Evolutionary conservation across 768 basidiomycete genomes (phyloP), one percentile per base, ranked within the genome.

Genomic region (Russula compacta): DNA sequence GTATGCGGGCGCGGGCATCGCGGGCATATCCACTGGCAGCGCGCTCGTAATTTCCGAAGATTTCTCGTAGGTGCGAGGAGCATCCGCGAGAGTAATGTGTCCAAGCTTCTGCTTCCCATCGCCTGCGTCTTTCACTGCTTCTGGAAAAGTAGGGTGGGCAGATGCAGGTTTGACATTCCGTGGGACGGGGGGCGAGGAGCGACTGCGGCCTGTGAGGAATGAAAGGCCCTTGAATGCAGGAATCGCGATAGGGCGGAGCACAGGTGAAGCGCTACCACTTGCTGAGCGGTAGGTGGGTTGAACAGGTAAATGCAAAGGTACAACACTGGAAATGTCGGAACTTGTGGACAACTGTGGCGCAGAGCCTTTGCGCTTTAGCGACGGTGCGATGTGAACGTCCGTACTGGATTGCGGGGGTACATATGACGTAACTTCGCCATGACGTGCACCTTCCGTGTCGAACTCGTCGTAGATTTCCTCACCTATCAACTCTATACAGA

Each of bases 391-490:
- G 39, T 71, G 66, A 19, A 54, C 47, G 17, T 68, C 64, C 2
- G 52, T 50, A 11, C 61, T 63, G 42, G 68, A 70, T 11, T 68
- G 68, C 14, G 66, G 66, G 6, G 66, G 66, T 40, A 69, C 47
- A 69, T 66, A 66, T 67, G 69, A 42, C 65, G 72, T 59, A 67
- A 71, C 63, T 48, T 65, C 66, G 12, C 64, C 65, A 10, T 65
- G 64, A 36, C 65, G 59, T 39, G 66, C 63, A 44, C 87, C 89
- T 71, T 89, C 82, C 11, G 81, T 79, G 68, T 93, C 92, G 69
- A 90, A 93, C 73, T 94, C 92, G 68, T 94, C 91, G 62, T 89
- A 91, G 55, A 95, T 93, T 68, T 94, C 92, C 73, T 94, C 91
- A 14, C 92, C 92, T 58, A 95, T 94, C 11, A 95, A 78, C 69